Evolutionary conservation across 2,329 filamentous ascomycete genomes (phyloP).

Genomic region (Sporothrix luriei): DNA sequence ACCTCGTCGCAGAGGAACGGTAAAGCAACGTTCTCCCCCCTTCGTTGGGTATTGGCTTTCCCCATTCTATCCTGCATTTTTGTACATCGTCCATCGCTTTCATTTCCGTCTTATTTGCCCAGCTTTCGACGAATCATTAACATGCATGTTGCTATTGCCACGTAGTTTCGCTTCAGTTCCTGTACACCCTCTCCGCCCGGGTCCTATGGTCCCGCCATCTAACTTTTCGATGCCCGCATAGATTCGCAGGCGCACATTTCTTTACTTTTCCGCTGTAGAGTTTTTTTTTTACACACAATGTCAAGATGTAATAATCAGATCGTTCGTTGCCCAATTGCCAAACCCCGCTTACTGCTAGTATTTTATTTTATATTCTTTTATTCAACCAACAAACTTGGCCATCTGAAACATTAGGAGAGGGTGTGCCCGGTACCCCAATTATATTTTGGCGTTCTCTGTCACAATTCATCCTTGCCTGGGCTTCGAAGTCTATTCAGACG

Average conservation of each 20-base stretch:
- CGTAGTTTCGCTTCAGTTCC: not conserved
- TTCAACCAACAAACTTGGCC: not conserved
- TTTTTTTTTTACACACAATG: not conserved
- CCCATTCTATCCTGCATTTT: constrained; percentile 11
- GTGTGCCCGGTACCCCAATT: not conserved
- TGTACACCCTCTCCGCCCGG: not conserved
- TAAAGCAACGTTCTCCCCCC: too few species aligned
- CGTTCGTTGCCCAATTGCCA: too few species aligned
- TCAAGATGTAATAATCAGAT: not conserved
- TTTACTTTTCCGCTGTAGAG: not conserved
- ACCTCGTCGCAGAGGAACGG: not conserved
- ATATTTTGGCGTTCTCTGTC: not conserved
- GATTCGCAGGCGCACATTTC: not conserved
- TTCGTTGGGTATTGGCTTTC: not conserved
- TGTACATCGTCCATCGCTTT: not conserved
- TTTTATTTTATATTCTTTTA: not conserved
- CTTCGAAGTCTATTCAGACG: not conserved
- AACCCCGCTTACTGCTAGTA: too few species aligned
- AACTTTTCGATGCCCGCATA: not conserved
- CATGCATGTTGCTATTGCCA: not conserved
- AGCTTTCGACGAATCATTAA: not conserved
- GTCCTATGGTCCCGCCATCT: not conserved
- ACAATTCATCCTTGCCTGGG: not conserved
- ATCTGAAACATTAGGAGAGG: not conserved
- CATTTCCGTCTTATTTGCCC: not conserved